Conservation (phyloP, 2,329 filamentous ascomycete species). For the Helicocarpus griseus region DNA sequence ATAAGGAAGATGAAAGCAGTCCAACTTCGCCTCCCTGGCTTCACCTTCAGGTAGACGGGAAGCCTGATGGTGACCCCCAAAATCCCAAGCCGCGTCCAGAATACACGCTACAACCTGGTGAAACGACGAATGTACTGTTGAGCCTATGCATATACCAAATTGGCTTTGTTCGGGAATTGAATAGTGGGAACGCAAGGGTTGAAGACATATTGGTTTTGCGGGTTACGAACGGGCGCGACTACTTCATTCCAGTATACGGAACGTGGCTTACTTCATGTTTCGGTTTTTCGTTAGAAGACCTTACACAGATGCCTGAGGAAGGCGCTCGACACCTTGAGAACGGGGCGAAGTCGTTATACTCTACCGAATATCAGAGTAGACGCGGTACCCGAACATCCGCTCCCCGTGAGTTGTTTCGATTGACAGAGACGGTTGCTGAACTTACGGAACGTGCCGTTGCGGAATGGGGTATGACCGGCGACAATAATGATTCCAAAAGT, state of each 20-base stretch:
- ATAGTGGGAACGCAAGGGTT: conserved; percentile 54
- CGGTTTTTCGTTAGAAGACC: conserved; percentile 74
- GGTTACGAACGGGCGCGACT: conserved; percentile 73
- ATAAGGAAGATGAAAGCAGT: conserved; percentile 35
- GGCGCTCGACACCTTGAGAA: conserved; percentile 58
- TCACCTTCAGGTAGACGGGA: conserved; percentile 52
- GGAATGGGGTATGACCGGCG: conserved; percentile 51
- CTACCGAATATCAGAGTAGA: conserved; percentile 23
- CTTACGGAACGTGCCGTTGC: conserved; percentile 49
- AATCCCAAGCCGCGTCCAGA: conserved; percentile 27
- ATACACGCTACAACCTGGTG: conserved; percentile 71
- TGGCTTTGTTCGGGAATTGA: conserved; percentile 58
- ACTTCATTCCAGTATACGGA: conserved; percentile 76
- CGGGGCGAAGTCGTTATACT: conserved; percentile 27
- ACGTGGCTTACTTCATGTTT: conserved; percentile 75
- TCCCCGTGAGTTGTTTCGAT: conserved; percentile 76
- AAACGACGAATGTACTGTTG: conserved; percentile 63
- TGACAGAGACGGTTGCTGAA: conserved; percentile 70
- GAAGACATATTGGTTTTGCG: conserved; percentile 85
- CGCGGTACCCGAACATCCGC: conserved; percentile 57
- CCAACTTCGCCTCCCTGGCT: conserved; percentile 56
- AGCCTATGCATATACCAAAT: conserved; percentile 57
- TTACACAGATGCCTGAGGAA: conserved; percentile 72
- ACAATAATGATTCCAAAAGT: conserved; percentile 18
- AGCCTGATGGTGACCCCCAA: conserved; percentile 28